Percentiles rank a stretch among this genome's conserved stretches.
Evolutionary conservation across 2,329 filamentous ascomycete species (phyloP).

Genomic region (Decorospora gaudefroyi): DNA sequence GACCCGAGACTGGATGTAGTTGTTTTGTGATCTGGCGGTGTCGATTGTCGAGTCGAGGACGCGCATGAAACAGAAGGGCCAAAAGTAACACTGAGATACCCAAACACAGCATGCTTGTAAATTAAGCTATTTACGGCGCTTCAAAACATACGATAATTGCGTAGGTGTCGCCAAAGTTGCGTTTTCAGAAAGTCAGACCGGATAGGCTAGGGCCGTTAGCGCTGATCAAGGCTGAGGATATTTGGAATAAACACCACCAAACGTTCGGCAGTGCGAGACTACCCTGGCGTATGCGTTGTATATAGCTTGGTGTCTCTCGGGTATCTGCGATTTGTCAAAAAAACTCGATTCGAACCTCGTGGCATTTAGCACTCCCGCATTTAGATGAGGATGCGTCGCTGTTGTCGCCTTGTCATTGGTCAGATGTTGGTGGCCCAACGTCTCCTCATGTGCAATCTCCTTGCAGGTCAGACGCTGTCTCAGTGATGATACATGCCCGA

Average conservation of each 20-base stretch:
- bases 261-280: conserved; percentile 11
- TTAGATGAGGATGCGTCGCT: conserved; percentile 3
- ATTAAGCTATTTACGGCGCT: conserved; percentile 7
- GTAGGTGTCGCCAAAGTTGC: conserved; percentile 9
- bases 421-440: conserved; percentile 1
- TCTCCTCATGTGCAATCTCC: neutral
- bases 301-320: conserved; percentile 2
- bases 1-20: no score
- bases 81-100: neutral
- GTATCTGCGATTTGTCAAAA: conserved; percentile 28
- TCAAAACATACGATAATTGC: conserved; percentile 16
- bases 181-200: conserved; percentile 21
- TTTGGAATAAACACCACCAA: conserved; percentile 39
- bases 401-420: conserved; percentile 16
- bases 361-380: conserved; percentile 2
- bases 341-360: conserved; percentile 5
- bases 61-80: neutral
- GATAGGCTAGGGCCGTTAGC: conserved; percentile 23
- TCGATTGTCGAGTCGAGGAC: neutral
- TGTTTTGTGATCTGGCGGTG: neutral
- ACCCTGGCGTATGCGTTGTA: conserved; percentile 4
- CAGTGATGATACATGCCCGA: neutral
- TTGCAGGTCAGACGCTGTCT: conserved; percentile 1
- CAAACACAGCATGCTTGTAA: conserved; percentile 2
- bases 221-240: conserved; percentile 21